Base-by-base conservation (phyloP, 768 basidiomycete genomes). In the Boletales sp. region DNA sequence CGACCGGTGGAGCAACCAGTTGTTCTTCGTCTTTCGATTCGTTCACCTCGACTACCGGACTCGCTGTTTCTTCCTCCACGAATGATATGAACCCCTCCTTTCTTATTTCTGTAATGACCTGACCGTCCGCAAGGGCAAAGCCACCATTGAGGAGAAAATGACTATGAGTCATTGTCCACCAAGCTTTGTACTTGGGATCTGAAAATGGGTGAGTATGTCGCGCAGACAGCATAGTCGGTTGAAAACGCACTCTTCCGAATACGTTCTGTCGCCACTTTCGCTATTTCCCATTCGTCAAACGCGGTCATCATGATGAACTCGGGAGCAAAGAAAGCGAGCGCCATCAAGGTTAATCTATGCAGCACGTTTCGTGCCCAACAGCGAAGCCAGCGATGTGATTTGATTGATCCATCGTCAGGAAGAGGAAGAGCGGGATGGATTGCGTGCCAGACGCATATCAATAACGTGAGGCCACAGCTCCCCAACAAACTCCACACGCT, bases 151-250 rank as follows among this genome's bases (percentile, higher is more conserved):
- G 9, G 2, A 35, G 14, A 15, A 49, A 49, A 7, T 49, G 18
- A 15, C 41, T 49, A 5, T 43, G 48, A 2, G 41, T 31, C 41
- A n/a, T 43, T 15, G 40, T 49, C 48, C 48, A 49, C 41, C 48
- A 42, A 15, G 24, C 24, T 27, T 5, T 27, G 24, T 27, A 27
- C 24, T 27, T 27, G 24, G 24, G 24, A 2, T 19, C 40, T 42
- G n/a, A 24, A 17, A 8, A 48, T n/a, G 21, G 3, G 9, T 36
- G 40, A 15, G 27, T 41, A 45, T 30, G 18, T 21, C n/a, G n/a
- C n/a, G n/a, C 4, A 15, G 17, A 19, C 17, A 12, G 5, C 17
- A 3, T 6, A 17, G 8, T 38, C 4, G 14, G 31, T 13, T 11
- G n/a, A 3, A 14, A 37, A 31, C 29, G 0, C 18, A 49, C 48